Percentiles rank a stretch among this genome's conserved stretches.
These are phyloP conservation scores for Pycnococcus provasolii DNA, from an alignment of 139 green algal species.

Conservation along the genomic window DNA sequence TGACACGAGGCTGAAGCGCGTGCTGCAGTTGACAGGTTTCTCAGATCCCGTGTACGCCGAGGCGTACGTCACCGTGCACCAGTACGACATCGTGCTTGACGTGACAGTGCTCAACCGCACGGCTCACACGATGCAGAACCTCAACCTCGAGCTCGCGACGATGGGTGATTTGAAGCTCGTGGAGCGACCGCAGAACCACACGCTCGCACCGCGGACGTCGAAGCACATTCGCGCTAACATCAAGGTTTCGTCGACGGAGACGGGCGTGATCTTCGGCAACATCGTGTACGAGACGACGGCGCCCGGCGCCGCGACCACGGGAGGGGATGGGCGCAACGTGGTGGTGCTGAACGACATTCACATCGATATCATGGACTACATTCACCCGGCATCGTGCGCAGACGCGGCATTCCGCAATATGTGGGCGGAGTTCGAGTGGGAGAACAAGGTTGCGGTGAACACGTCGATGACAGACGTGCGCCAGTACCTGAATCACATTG, in stretches of 20 bases:
- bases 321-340: slow-evolving; percentile 51
- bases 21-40: slow-evolving; percentile 96
- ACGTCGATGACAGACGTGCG: slow-evolving; percentile 76
- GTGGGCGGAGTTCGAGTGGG: slow-evolving; percentile 99
- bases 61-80: slow-evolving; percentile 73
- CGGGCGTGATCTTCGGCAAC: slow-evolving; percentile 98
- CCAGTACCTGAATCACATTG: slow-evolving; percentile 88
- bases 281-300: slow-evolving; percentile 88
- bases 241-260: slow-evolving; percentile 96
- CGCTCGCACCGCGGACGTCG: slow-evolving; percentile 62
- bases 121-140: slow-evolving; percentile 67
- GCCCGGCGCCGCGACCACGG: slow-evolving; percentile 20
- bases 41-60: slow-evolving; percentile 85
- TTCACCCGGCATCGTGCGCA: slow-evolving; percentile 69
- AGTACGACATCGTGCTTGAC: slow-evolving; percentile 98
- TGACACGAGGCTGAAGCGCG: slow-evolving; percentile 57
- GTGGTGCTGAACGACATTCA: slow-evolving; percentile 98
- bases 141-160: slow-evolving; percentile 93
- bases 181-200: slow-evolving; percentile 87
- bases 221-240: slow-evolving; percentile 85
- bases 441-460: slow-evolving; percentile 98
- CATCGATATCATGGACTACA: slow-evolving; percentile 99
- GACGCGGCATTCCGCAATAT: slow-evolving; percentile 88
- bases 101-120: slow-evolving; percentile 85
- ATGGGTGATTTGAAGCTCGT: slow-evolving; percentile 98